Evolutionary conservation across 495 filamentous ascomycete genomes (phyloP), one percentile per base, ranked within the genome.

Genomic region (Peziza echinospora): DNA sequence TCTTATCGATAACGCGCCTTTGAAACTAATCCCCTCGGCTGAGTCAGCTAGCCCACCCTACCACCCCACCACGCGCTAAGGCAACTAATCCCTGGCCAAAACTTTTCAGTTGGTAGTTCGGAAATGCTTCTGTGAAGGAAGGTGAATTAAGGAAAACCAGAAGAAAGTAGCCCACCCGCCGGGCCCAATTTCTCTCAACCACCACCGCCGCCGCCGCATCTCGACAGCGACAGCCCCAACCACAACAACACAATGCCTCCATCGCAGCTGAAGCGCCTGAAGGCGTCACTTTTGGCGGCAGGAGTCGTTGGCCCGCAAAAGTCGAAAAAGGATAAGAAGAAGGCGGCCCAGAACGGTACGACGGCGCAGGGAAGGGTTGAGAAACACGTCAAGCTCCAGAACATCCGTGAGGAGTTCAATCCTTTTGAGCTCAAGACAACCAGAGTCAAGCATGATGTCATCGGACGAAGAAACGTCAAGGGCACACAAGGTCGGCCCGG

Each of bases 221-320:
- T n/a, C n/a, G n/a, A n/a, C n/a, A n/a, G n/a, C n/a, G n/a, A n/a
- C n/a, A n/a, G n/a, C n/a, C n/a, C n/a, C n/a, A n/a, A n/a, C n/a
- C n/a, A n/a, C n/a, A n/a, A n/a, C n/a, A n/a, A n/a, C n/a, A n/a
- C 30, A 37, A 97, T 97, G 89, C 72, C 87, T 46, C 82, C 86
- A 50, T 97, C 89, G 6, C 89, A 97, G 64, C 70, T 97, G 16
- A 96, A 96, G 63, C 84, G 84, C 64, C 72, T 97, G 13, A 97
- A 93, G 64, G 68, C 79, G 48, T 93, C 85, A 5, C 70, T 97
- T 10, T 71, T 74, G 48, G 81, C 91, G 24, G 82, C 84, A 48
- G 87, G 89, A 21, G 76, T 96, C 24, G 76, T 84, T 41, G 82
- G 84, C 2, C 84, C 81, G 4, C 84, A 86, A 57, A 73, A 91